Percentiles rank a stretch among this genome's conserved stretches.
These are phyloP conservation scores for Ustilago curta DNA, from an alignment of 1,284 basidiomycete genomes.

Conservation along the genomic window DNA sequence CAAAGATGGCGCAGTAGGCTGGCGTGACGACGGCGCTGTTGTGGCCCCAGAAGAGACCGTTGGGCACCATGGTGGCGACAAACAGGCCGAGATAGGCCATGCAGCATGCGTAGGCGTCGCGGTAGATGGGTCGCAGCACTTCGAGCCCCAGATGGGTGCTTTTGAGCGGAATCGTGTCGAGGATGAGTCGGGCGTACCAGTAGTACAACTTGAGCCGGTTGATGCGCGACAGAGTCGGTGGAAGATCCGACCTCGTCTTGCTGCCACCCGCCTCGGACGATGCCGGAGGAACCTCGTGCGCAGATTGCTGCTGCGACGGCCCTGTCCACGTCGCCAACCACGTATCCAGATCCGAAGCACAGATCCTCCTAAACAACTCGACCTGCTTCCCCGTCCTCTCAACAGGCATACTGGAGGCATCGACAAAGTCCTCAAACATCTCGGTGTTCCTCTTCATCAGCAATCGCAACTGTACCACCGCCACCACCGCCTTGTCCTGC, in stretches of 20 bases:
- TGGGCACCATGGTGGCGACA: slow-evolving; percentile 50
- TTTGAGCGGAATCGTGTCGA: slow-evolving; percentile 51
- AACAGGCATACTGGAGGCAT: slow-evolving; percentile 10
- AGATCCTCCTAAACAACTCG: slow-evolving; percentile 47
- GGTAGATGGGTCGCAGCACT: slow-evolving; percentile 47
- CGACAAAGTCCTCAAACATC: slow-evolving; percentile 52
- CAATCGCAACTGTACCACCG: slow-evolving; percentile 47
- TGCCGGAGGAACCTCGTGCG: neutral
- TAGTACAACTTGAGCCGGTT: slow-evolving; percentile 48
- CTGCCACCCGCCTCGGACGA: neutral
- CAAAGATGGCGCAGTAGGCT: slow-evolving; percentile 54
- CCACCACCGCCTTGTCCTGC: slow-evolving; percentile 52
- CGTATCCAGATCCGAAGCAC: slow-evolving; percentile 38
- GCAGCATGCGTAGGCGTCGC: slow-evolving; percentile 50
- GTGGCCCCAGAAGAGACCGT: slow-evolving; percentile 46
- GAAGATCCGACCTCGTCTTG: slow-evolving; percentile 13
- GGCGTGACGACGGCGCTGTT: slow-evolving; percentile 57
- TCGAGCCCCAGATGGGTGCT: slow-evolving; percentile 35
- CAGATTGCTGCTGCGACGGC: slow-evolving; percentile 17
- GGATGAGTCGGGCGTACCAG: slow-evolving; percentile 50
- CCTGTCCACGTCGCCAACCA: slow-evolving; percentile 54
- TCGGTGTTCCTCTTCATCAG: slow-evolving; percentile 46
- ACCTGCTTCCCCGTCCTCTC: slow-evolving; percentile 40
- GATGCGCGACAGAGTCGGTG: slow-evolving; percentile 27
- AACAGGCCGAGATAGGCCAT: slow-evolving; percentile 57